These are phyloP conservation scores for Lycium ferocissimum DNA, from an alignment of 257 asterid genomes.

Conservation along the genomic window DNA sequence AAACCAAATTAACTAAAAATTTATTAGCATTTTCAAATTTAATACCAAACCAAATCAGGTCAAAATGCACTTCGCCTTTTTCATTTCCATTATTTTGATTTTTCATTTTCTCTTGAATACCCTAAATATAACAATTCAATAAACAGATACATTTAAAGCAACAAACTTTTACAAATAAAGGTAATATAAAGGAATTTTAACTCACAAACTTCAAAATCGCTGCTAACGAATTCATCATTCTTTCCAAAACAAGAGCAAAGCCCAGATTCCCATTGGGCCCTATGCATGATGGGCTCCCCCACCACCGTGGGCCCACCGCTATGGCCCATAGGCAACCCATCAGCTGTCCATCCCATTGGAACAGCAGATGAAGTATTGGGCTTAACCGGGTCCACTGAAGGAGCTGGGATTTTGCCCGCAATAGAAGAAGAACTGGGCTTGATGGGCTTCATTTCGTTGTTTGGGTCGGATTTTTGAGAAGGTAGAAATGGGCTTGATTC, in stretches of 20 bases:
- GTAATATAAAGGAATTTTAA: background rate
- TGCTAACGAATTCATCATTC: conserved; percentile 65
- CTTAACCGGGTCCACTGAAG: conserved; percentile 33
- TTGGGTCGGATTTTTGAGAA: conserved; percentile 37
- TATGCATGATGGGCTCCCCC: conserved; percentile 42
- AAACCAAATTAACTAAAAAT: background rate
- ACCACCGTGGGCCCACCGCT: conserved; percentile 21
- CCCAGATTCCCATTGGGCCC: conserved; percentile 59
- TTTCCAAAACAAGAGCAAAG: conserved; percentile 62
- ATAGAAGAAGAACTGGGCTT: conserved; percentile 30
- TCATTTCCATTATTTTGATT: background rate
- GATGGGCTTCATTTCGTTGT: conserved; percentile 40
- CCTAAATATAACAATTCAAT: background rate
- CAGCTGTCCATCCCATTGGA: conserved; percentile 56
- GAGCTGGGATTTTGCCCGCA: conserved; percentile 32
- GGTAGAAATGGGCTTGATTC: conserved; percentile 47
- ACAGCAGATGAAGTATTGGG: conserved; percentile 30
- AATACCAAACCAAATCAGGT: background rate
- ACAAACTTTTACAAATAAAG: background rate
- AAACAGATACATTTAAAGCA: background rate
- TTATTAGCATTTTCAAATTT: background rate
- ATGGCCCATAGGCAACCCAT: conserved; percentile 46
- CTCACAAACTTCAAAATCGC: conserved; percentile 77
- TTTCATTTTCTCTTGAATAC: background rate
- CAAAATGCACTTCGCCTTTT: too few relatives aligned